phyloP scores from a whole-genome alignment of 2,329 filamentous ascomycete genomes.

The Cladobotryum protrusum region DNA sequence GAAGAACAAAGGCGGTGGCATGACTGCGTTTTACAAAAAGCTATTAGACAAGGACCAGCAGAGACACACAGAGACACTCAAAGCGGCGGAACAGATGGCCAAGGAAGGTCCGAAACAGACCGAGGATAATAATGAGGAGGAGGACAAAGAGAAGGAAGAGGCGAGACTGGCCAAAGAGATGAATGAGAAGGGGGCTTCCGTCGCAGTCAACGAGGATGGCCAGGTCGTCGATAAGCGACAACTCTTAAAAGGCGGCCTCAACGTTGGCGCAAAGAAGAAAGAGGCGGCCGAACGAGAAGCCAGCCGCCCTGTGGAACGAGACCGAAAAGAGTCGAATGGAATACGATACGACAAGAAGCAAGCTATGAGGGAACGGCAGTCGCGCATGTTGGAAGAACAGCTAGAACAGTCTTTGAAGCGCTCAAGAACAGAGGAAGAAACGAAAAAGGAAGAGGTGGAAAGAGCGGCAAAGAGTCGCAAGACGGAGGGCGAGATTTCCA shows the following conservation, averaged over 20 bases:
- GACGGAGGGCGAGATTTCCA: conserved; percentile 68
- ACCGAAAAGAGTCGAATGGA: conserved; percentile 34
- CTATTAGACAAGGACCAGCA: conserved; percentile 65
- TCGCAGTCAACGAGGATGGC: conserved; percentile 74
- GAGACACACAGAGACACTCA: conserved; percentile 62
- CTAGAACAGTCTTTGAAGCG: conserved; percentile 68
- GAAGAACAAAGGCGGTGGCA: conserved; percentile 59
- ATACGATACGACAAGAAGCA: conserved; percentile 47
- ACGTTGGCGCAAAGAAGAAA: conserved; percentile 61
- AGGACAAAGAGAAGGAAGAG: conserved; percentile 50
- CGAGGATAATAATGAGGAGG: conserved; percentile 29
- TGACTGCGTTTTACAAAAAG: conserved; percentile 73
- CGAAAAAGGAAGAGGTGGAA: conserved; percentile 57
- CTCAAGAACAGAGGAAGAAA: conserved; percentile 60
- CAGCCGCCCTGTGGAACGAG: conserved; percentile 20
- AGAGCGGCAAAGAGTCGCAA: conserved; percentile 68
- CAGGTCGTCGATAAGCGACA: conserved; percentile 81
- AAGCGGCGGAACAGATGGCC: conserved; percentile 54
- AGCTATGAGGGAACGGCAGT: conserved; percentile 69
- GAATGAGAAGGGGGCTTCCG: conserved; percentile 52
- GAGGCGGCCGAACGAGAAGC: conserved; percentile 26
- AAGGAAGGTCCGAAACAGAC: conserved; percentile 30
- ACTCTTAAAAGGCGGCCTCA: conserved; percentile 68
- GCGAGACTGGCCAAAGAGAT: conserved; percentile 62
- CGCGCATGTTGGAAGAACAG: conserved; percentile 72